phyloP scores from a whole-genome alignment of 2,329 filamentous ascomycete genomes.

The Geosmithia putterillii region DNA sequence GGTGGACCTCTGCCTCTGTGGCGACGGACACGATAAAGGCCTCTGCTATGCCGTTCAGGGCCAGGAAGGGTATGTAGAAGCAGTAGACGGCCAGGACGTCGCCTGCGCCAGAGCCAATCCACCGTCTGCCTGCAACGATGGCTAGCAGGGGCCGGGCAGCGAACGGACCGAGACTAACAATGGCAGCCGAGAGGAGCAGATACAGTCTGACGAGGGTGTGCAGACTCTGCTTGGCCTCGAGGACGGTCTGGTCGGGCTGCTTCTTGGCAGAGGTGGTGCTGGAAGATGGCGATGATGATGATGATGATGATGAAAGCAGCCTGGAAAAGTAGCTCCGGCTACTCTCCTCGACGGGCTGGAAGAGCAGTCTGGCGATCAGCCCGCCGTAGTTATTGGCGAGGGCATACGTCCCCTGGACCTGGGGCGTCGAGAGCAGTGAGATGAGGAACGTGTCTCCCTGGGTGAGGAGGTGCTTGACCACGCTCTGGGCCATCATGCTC shows the following conservation, averaged over 20 bases:
- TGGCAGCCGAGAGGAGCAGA: constrained; percentile 55
- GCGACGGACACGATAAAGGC: constrained; percentile 88
- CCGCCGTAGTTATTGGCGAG: constrained; percentile 92
- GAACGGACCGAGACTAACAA: constrained; percentile 60
- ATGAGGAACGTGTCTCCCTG: constrained; percentile 90
- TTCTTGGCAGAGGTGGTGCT: constrained; percentile 13
- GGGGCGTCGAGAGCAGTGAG: constrained; percentile 60
- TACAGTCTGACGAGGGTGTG: constrained; percentile 60
- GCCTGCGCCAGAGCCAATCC: constrained; percentile 63
- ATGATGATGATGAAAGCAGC: constrained; percentile 44
- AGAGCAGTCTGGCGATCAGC: constrained; percentile 73
- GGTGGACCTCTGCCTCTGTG: constrained; percentile 58
- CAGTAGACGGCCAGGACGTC: constrained; percentile 69
- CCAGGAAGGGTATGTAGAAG: constrained; percentile 86
- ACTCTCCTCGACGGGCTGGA: constrained; percentile 92
- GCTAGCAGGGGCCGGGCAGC: constrained; percentile 62
- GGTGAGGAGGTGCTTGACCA: constrained; percentile 86
- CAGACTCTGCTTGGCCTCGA: constrained; percentile 39
- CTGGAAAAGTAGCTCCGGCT: constrained; percentile 82
- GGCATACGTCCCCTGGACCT: constrained; percentile 82
- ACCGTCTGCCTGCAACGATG: constrained; percentile 64
- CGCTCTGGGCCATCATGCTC: constrained; percentile 78
- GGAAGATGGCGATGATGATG: too few species aligned
- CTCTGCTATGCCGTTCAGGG: constrained; percentile 83
- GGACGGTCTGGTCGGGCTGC: constrained; percentile 12